Evolutionary conservation across 352 stramenopile species (phyloP).

Genomic region (Phytopythium cucurbitacearum): DNA sequence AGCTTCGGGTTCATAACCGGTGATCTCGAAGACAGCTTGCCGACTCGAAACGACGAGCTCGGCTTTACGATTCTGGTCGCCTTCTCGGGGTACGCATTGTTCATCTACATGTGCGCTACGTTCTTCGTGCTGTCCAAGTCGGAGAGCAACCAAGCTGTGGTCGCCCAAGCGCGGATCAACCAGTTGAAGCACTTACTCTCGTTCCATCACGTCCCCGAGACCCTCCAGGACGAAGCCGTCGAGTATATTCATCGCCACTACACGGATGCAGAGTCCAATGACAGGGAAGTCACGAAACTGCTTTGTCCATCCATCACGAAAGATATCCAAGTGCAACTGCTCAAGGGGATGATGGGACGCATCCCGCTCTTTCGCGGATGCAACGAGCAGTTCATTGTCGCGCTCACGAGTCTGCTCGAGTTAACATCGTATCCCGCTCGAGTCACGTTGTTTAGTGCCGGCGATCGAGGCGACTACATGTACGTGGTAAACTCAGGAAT

Average conservation of each 20-base stretch:
- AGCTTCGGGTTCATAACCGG: conserved; percentile 54
- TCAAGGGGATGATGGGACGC: conserved; percentile 47
- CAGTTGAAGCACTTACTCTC: conserved; percentile 61
- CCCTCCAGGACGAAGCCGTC: conserved; percentile 40
- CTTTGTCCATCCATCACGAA: conserved; percentile 72
- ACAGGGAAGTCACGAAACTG: conserved; percentile 54
- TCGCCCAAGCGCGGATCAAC: conserved; percentile 50
- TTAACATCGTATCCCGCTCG: conserved; percentile 53
- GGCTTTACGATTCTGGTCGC: conserved; percentile 41
- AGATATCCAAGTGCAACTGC: conserved; percentile 67
- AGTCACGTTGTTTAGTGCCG: conserved; percentile 43
- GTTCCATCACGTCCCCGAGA: conserved; percentile 56
- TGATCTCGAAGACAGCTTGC: conserved; percentile 43
- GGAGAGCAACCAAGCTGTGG: conserved; percentile 37
- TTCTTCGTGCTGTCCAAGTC: conserved; percentile 73
- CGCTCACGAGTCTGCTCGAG: conserved; percentile 63
- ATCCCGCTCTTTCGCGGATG: conserved; percentile 68
- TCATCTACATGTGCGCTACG: conserved; percentile 56
- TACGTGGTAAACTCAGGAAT: conserved; percentile 65
- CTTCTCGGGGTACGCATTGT: conserved; percentile 51
- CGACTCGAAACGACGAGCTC: conserved; percentile 28
- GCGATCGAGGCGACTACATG: conserved; percentile 67
- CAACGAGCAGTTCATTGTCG: conserved; percentile 54
- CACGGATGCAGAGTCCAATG: conserved; percentile 62
- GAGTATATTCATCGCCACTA: conserved; percentile 67